These are phyloP conservation scores for Vinca major DNA, from an alignment of 305 asterid species.

Conservation along the genomic window DNA sequence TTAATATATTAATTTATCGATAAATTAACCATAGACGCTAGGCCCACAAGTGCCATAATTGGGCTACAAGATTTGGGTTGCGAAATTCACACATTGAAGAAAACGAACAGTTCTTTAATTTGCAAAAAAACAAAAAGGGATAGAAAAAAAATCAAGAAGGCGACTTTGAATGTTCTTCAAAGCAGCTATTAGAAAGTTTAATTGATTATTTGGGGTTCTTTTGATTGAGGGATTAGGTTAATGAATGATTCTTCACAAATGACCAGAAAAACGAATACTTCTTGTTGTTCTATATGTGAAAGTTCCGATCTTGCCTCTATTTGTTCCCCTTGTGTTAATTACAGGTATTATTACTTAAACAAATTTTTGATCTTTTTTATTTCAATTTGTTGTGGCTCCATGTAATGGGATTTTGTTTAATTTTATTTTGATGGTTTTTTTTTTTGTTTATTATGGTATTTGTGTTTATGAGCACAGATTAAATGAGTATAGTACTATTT, in stretches of 20 bases:
- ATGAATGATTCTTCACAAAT: slow-evolving; percentile 17
- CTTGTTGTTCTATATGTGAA: slow-evolving; percentile 71
- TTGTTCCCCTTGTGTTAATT: slow-evolving; percentile 75
- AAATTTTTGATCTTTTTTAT: too few species aligned
- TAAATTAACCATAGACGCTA: too few species aligned
- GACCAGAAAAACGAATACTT: slow-evolving; percentile 37
- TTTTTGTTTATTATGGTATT: slow-evolving; percentile 18
- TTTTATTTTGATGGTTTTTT: neutral
- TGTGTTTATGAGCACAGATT: slow-evolving; percentile 31
- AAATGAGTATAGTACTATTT: slow-evolving; percentile 46
- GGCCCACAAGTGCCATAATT: too few species aligned
- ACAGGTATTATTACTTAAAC: slow-evolving; percentile 33
- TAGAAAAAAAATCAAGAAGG: too few species aligned
- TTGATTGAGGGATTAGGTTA: neutral
- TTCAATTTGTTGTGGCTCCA: neutral
- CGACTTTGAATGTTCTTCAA: neutral
- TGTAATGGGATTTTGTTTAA: neutral
- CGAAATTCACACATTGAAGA: too few species aligned
- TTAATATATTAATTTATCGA: too few species aligned
- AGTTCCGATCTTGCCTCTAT: slow-evolving; percentile 73
- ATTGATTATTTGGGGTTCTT: neutral
- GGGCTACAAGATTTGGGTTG: too few species aligned
- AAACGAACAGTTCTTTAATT: too few species aligned
- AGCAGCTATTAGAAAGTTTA: neutral
- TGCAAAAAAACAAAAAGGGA: too few species aligned